Base-by-base conservation (phyloP, 139 green algal genomes). In the Chlamydomonas incerta region DNA sequence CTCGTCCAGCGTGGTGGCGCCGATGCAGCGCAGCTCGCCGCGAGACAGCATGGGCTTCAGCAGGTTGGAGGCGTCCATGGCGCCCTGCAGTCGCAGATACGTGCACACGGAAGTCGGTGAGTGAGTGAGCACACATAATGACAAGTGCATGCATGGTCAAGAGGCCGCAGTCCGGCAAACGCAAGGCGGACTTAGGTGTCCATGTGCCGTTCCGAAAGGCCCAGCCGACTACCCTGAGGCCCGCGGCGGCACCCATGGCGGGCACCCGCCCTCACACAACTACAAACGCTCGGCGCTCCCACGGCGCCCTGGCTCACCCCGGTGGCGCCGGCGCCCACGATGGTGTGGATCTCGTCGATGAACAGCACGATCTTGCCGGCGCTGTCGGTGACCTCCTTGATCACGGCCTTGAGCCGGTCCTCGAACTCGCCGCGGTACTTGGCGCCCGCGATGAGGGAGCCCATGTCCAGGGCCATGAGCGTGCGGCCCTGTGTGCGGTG, bases 361-460 rank as follows among this genome's bases (percentile, higher is more conserved):
- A 99, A 99, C 67, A 99, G 93, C 57, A 99, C 90, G 67, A 99
- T 96, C 71, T 94, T 91, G 46, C 97, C 97, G 71, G 96, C 93
- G 82, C 79, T 92, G 75, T 96, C 93, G 14, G 94, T 96, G 72
- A 98, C 96, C 89, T 98, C 95, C 89, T 97, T 97, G 92, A 98
- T 98, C 58, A 97, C 94, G 21, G 94, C 93, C 93, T 99, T 99
- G 46, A 99, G 93, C 9, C 97, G 90, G 90, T 99, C 97, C 93
- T 99, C 97, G 91, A 99, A 99, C 93, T 99, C 97, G 29, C 97
- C 97, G 2, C 97, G 92, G 92, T 97, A 99, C 93, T 99, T 99
- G 47, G 97, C 97, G 31, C 89, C 93, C 33, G 97, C 97, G 52
- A 99, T 97, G 24, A 99, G 93, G 21, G 96, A 71, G 10, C 97